Percentiles rank a stretch among this genome's conserved stretches.
These are phyloP conservation scores for Fusarium mangiferae DNA, from an alignment of 2,329 filamentous ascomycete species.

Conservation along the genomic window DNA sequence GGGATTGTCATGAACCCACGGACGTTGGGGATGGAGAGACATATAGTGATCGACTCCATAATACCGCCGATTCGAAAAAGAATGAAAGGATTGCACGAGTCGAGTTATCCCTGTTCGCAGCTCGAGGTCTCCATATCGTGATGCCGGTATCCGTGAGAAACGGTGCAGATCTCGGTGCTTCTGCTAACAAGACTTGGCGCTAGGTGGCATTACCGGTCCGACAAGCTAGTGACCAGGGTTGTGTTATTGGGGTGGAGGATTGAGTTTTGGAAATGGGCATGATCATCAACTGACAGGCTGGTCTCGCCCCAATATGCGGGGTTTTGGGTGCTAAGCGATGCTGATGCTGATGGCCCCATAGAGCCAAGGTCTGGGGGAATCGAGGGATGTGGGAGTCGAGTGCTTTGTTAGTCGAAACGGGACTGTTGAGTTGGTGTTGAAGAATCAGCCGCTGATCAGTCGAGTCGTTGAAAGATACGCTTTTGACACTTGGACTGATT, in stretches of 20 bases:
- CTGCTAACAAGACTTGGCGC: conserved; percentile 4
- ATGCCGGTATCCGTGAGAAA: conserved; percentile 29
- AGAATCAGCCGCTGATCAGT: conserved; percentile 4
- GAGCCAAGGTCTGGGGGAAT: conserved; percentile 3
- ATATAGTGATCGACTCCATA: conserved; percentile 2
- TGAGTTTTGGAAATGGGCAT: neutral
- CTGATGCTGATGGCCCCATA: neutral
- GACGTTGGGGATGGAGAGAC: neutral
- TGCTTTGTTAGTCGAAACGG: neutral
- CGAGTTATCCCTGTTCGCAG: neutral
- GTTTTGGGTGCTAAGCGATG: neutral
- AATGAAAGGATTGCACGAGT: neutral
- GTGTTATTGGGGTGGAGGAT: neutral
- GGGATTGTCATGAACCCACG: neutral
- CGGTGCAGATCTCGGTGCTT: conserved; percentile 24
- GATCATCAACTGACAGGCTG: conserved; percentile 1
- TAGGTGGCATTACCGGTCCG: conserved; percentile 19
- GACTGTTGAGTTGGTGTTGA: neutral
- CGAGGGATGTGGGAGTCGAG: neutral
- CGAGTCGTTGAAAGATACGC: neutral
- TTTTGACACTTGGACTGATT: neutral
- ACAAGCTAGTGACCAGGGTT: neutral
- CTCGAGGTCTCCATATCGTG: neutral
- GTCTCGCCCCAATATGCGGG: conserved; percentile 17
- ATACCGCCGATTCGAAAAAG: conserved; percentile 10